Evolutionary conservation across 331 rosid genomes (phyloP).

Genomic region (Spiraea crenata): DNA sequence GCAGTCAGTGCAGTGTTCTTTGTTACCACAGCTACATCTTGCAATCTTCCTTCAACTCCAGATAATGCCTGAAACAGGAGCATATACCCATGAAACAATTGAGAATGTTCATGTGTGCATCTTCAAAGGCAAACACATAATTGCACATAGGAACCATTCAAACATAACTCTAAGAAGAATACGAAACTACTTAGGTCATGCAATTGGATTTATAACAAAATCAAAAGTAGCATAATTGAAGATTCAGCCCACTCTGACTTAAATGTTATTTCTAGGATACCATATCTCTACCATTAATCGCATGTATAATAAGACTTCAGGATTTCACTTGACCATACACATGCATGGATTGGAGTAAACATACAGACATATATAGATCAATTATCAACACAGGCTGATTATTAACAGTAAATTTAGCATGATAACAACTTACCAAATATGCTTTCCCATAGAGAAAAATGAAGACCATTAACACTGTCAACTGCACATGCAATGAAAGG

Average conservation of each 20-base stretch:
- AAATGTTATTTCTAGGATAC: neutral
- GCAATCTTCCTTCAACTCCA: slow-evolving; percentile 80
- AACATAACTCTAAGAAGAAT: neutral
- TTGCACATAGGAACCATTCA: neutral
- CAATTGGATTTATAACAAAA: neutral
- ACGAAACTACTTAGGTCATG: neutral
- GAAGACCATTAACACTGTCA: slow-evolving; percentile 85
- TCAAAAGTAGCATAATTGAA: neutral
- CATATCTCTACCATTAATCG: neutral
- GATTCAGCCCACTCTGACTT: neutral
- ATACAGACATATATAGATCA: neutral
- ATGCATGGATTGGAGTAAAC: neutral
- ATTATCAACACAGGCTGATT: neutral
- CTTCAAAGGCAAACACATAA: neutral
- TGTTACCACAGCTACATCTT: slow-evolving; percentile 47
- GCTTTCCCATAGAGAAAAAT: slow-evolving; percentile 80
- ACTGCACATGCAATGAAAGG: slow-evolving; percentile 48
- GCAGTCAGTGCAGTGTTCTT: slow-evolving; percentile 68
- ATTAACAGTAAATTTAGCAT: neutral
- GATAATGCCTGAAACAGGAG: slow-evolving; percentile 66
- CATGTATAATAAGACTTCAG: neutral
- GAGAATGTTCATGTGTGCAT: neutral
- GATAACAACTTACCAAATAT: slow-evolving; percentile 63
- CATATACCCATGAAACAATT: neutral
- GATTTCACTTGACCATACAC: neutral